phyloP scores from a whole-genome alignment of 2,329 filamentous ascomycete genomes.

The Fusarium agapanthi region DNA sequence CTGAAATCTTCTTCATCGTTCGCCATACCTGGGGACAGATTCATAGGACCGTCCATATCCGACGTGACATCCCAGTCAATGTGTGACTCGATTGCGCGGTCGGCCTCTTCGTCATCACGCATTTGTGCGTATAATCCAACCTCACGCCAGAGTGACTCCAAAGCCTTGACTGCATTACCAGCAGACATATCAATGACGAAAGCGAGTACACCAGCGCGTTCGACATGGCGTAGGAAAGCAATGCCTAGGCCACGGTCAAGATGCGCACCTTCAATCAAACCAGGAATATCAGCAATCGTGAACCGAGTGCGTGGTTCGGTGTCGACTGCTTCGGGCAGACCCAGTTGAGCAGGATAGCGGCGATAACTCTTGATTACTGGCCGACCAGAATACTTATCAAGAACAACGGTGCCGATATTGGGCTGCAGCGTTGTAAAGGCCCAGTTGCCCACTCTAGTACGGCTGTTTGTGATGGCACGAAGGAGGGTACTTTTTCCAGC shows the following conservation, averaged over 20 bases:
- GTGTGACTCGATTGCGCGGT: conserved; percentile 65
- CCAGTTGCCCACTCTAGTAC: conserved; percentile 91
- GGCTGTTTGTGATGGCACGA: conserved; percentile 85
- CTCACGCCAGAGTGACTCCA: conserved; percentile 89
- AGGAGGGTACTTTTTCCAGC: conserved; percentile 95
- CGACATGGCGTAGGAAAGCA: conserved; percentile 91
- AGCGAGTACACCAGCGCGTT: conserved; percentile 89
- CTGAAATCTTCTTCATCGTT: conserved; percentile 8
- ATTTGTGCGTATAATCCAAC: conserved; percentile 86
- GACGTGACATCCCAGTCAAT: conserved; percentile 69
- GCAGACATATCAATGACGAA: conserved; percentile 90
- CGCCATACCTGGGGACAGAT: conserved; percentile 35
- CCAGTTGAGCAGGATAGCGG: conserved; percentile 48
- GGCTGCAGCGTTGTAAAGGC: conserved; percentile 96
- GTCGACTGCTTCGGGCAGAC: conserved; percentile 54
- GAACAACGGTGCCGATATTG: conserved; percentile 93
- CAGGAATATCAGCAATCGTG: conserved; percentile 95
- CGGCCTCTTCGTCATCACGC: conserved; percentile 76
- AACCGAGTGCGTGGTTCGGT: conserved; percentile 76
- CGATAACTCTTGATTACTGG: conserved; percentile 60
- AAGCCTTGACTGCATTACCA: conserved; percentile 79
- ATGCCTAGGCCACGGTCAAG: conserved; percentile 90
- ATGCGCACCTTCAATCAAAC: conserved; percentile 90
- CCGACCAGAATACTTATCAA: conserved; percentile 85
- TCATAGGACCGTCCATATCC: conserved; percentile 43